Evolutionary conservation across 345 rosid genomes (phyloP).

Genomic region (Excoecaria cochinchinensis): DNA sequence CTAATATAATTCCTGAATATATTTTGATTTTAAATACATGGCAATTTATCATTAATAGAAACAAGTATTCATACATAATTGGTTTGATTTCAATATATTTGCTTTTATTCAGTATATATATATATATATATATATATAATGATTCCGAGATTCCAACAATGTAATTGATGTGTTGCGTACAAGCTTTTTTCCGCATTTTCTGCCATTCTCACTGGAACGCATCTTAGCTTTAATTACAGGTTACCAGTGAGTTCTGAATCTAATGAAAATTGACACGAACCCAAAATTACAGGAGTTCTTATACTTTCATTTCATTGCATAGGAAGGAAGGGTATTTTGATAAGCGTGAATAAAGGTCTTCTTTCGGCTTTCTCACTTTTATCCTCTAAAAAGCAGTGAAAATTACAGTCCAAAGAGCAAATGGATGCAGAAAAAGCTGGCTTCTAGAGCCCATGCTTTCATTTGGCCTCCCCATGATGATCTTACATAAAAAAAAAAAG

Average conservation of each 20-base stretch:
- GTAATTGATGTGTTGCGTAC: background rate
- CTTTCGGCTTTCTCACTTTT: background rate
- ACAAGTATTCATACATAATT: too few species aligned
- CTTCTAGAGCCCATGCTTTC: background rate
- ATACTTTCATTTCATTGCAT: background rate
- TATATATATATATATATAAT: background rate
- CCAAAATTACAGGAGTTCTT: background rate
- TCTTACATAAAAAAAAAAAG: background rate
- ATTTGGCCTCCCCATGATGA: background rate
- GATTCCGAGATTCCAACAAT: background rate
- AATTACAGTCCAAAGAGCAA: background rate
- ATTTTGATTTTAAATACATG: too few species aligned
- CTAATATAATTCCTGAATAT: too few species aligned
- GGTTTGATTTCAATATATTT: too few species aligned
- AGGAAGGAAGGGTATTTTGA: background rate
- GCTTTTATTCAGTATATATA: too few species aligned
- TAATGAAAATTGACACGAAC: background rate
- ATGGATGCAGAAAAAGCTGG: background rate
- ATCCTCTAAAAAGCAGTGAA: constrained; percentile 6
- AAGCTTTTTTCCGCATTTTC: too few species aligned
- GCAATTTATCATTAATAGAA: too few species aligned
- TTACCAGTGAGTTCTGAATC: background rate
- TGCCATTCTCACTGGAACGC: too few species aligned
- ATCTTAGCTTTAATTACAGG: too few species aligned
- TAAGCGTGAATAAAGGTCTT: constrained; percentile 3